Evolutionary conservation across 768 basidiomycete genomes (phyloP).

Genomic region (Tylopilus plumbeoviolaceoides): DNA sequence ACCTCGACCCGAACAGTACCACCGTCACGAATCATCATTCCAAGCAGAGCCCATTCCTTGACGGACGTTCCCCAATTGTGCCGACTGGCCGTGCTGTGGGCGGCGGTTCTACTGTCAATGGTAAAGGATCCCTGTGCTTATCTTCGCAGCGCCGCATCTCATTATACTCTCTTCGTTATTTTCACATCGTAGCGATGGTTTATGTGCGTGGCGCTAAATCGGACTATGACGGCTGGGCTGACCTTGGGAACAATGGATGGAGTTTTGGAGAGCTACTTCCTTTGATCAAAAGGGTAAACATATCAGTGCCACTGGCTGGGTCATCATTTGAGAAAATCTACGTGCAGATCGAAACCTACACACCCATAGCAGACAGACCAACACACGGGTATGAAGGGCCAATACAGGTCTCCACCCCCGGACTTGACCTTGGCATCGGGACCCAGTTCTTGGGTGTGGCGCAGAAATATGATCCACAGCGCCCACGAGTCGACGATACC

Average conservation of each 20-base stretch:
- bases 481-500: slow-evolving; percentile 41
- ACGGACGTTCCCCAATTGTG: slow-evolving; percentile 43
- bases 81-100: slow-evolving; percentile 51
- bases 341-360: too few species aligned
- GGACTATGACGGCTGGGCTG: slow-evolving; percentile 60
- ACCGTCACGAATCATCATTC: slow-evolving; percentile 42
- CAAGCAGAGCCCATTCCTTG: slow-evolving; percentile 38
- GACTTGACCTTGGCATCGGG: slow-evolving; percentile 13
- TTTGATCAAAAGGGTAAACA: too few species aligned
- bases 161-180: background rate
- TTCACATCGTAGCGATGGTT: slow-evolving; percentile 33
- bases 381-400: slow-evolving; percentile 37
- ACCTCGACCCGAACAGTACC: slow-evolving; percentile 37
- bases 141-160: too few species aligned
- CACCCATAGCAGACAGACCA: too few species aligned
- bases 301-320: too few species aligned
- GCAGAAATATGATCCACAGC: slow-evolving; percentile 43
- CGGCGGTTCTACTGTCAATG: slow-evolving; percentile 61
- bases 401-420: slow-evolving; percentile 19
- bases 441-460: slow-evolving; percentile 47
- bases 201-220: slow-evolving; percentile 57
- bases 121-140: slow-evolving; percentile 27
- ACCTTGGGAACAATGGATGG: slow-evolving; percentile 56
- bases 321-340: too few species aligned
- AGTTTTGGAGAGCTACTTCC: slow-evolving; percentile 54